A percentile compares a stretch with the other conserved stretches of the same genome.
Conservation (phyloP, 495 filamentous ascomycete genomes). For the Tricharina praecox region DNA sequence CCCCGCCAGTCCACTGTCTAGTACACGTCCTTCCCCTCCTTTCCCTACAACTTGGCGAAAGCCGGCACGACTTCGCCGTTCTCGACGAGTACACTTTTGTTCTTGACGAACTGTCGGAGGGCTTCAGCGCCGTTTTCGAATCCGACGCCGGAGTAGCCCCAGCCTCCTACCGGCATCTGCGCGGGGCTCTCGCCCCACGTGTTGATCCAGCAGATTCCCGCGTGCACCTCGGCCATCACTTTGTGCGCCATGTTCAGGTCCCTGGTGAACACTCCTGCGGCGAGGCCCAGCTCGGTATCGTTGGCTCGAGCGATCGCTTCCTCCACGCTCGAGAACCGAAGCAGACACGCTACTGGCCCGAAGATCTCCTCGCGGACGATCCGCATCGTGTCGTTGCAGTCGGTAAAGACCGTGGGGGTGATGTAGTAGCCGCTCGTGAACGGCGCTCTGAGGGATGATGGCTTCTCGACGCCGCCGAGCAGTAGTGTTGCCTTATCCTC, state of each 20-base stretch:
- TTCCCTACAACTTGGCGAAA: conserved; percentile 5
- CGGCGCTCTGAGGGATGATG: conserved; percentile 32
- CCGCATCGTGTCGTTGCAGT: conserved; percentile 53
- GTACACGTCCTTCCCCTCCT: too few relatives aligned
- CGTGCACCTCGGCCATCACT: conserved; percentile 57
- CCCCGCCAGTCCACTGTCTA: too few relatives aligned
- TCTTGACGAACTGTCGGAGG: conserved; percentile 3
- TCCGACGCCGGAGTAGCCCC: conserved; percentile 33
- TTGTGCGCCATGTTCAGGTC: conserved; percentile 58
- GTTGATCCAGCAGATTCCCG: conserved; percentile 46
- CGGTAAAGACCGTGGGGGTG: conserved; percentile 57
- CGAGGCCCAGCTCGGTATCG: conserved; percentile 64
- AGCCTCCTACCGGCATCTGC: conserved; percentile 37
- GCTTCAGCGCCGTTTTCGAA: conserved; percentile 21
- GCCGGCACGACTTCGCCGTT: conserved; percentile 4
- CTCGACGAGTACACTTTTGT: conserved; percentile 8
- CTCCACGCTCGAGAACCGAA: conserved; percentile 49
- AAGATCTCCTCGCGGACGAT: conserved; percentile 70
- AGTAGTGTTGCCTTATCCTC: conserved; percentile 51
- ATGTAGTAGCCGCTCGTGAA: conserved; percentile 49
- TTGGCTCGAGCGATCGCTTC: conserved; percentile 68
- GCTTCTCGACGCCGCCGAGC: conserved; percentile 46
- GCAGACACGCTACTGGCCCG: conserved; percentile 60
- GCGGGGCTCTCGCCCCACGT: conserved; percentile 36
- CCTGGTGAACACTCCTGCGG: conserved; percentile 74